Base-by-base conservation (phyloP, 2,329 filamentous ascomycete genomes). In the Trichoderma lentiforme region DNA sequence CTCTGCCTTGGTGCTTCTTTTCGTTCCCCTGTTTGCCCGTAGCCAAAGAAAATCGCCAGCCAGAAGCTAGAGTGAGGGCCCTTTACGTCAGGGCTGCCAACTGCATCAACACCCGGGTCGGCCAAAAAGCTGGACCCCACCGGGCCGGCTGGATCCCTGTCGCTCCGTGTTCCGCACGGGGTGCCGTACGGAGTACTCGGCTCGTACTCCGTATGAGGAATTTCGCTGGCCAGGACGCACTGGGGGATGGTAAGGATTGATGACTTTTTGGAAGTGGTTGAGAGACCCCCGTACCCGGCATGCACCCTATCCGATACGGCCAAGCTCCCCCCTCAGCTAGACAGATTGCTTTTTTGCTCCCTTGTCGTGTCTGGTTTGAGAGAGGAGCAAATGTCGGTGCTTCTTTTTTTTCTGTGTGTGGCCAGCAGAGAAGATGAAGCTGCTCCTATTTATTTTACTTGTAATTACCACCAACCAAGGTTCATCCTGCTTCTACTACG, bases 11-110 rank as follows among this genome's bases (percentile, higher is more conserved):
- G n/a, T 53, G 47, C 47, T 53, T 12, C n/a, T 18, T 18, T 21
- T 28, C 26, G n/a, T 21, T 64, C 57, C 62, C 70, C 64, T 68
- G 39, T 58, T 24, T 71, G 26, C 21, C 32, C 28, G 30, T 56
- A 57, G 62, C 47, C 21, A 24, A 21, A 53, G 21, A 53, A 18
- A 43, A 43, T 14, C 47, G 47, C 47, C 47, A 53, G 47, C n/a
- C 34, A 15, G 3, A 4, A 53, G 47, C 47, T 53, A 62, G 36
- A 34, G 64, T 15, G 57, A 34, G 58, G 51, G 57, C 57, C 65
- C 65, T 51, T 67, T 73, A 73, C 71, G 71, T 73, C 71, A 73
- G 67, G 68, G 51, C 67, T 71, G 68, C 60, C 71, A 71, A 32
- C 67, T 73, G 71, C 68, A 14, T 71, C 57, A 62, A 73, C 71